These are phyloP conservation scores for Talaromyces ruber DNA, from an alignment of 495 filamentous ascomycete genomes.

Conservation along the genomic window DNA sequence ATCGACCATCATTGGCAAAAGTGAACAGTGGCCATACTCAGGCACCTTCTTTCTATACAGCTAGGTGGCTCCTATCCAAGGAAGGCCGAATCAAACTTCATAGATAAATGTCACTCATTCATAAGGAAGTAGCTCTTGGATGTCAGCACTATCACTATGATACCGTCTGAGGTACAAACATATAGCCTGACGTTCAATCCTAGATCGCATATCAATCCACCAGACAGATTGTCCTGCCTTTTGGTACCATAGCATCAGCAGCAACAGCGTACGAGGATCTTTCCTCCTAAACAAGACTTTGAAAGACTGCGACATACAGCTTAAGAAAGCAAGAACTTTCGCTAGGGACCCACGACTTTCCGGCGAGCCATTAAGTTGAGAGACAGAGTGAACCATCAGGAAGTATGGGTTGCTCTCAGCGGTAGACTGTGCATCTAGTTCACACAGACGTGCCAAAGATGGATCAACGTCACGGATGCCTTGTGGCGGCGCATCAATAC, in stretches of 20 bases:
- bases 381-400: constrained; percentile 12
- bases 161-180: constrained; percentile 23
- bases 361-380: neutral
- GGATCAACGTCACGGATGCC: neutral
- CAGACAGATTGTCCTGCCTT: constrained; percentile 17
- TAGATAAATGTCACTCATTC: neutral
- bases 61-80: too few species aligned
- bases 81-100: too few species aligned
- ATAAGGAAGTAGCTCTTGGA: neutral
- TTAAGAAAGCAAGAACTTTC: constrained; percentile 13
- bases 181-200: constrained; percentile 31
- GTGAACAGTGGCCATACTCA: too few species aligned
- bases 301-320: constrained; percentile 10
- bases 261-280: constrained; percentile 30
- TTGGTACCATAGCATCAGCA: constrained; percentile 22
- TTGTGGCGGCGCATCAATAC: constrained; percentile 2
- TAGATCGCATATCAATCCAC: constrained; percentile 26
- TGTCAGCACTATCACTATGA: neutral
- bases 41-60: too few species aligned
- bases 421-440: neutral
- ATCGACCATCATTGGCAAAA: too few species aligned
- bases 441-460: neutral
- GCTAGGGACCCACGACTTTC: constrained; percentile 5
- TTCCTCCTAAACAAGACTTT: constrained; percentile 14
- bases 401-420: constrained; percentile 24